Evolutionary conservation across 2,329 filamentous ascomycete genomes (phyloP), one percentile per base, ranked within the genome.

Genomic region (Pseudogymnoascus sp.): DNA sequence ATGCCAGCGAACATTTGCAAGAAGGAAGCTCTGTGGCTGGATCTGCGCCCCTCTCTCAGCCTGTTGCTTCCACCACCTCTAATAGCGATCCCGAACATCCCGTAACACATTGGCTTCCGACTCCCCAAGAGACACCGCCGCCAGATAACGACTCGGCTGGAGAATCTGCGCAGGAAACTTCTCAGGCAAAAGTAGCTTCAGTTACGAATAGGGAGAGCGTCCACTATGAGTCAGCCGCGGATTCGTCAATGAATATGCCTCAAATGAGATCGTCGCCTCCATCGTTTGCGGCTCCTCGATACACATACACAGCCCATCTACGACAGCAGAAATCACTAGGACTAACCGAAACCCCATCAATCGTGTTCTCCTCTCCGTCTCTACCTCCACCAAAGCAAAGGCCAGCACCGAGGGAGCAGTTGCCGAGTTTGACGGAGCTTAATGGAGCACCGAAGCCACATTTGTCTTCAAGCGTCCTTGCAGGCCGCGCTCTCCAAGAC

Each of bases 401-500:
- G 45, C 60, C 16, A 66, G 19, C 61, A 14, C 58, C 59, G 29
- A 65, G 63, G 59, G 63, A 60, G 19, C 65, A 68, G 35, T 45
- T 63, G 39, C 37, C 62, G 45, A 35, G 61, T 64, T n/a, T 49
- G 35, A 19, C 35, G 45, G 43, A 59, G 64, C 43, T 59, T 64
- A 61, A 61, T n/a, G 59, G 26, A 14, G 26, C n/a, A 19, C 58
- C 65, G 19, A 65, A 65, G 10, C 69, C 67, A 29, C 61, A 62
- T 26, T 60, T 72, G 6, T 72, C 71, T 29, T 70, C 71, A 6
- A 68, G 68, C 61, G 68, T 66, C 19, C 68, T 69, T 55, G 65
- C 71, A 60, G 72, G 72, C n/a, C 71, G 68, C n/a, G 67, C 67
- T 63, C 67, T 73, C 11, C 72, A 73, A 63, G 68, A 72, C 61